Evolutionary conservation across 2,329 filamentous ascomycete species (phyloP).

Genomic region (Talaromyces marneffei): DNA sequence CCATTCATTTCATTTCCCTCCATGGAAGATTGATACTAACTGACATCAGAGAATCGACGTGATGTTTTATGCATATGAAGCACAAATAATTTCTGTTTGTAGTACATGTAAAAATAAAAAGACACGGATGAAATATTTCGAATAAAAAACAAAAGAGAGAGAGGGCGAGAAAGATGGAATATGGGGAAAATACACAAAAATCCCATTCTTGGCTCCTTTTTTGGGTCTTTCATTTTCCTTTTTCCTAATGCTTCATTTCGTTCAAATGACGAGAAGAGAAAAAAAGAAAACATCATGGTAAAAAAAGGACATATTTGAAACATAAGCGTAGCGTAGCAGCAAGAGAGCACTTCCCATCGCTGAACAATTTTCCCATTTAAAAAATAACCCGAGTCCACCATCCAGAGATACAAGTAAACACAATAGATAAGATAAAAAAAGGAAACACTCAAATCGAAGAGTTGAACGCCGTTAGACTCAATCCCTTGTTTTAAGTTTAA

Average conservation of each 20-base stretch:
- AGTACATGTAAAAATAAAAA: constrained; percentile 4
- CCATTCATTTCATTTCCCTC: not conserved
- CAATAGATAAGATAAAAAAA: constrained; percentile 13
- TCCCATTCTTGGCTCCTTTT: constrained; percentile 6
- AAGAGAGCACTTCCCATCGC: constrained; percentile 15
- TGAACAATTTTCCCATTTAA: constrained; percentile 14
- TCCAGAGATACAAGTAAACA: constrained; percentile 11
- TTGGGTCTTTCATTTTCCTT: not conserved
- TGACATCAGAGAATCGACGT: not conserved
- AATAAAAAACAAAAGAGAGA: not conserved
- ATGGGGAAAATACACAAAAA: constrained; percentile 6
- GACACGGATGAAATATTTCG: constrained; percentile 3
- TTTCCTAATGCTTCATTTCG: constrained; percentile 1
- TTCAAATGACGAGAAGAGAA: not conserved
- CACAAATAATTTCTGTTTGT: not conserved
- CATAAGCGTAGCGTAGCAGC: constrained; percentile 14
- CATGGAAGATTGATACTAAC: not conserved
- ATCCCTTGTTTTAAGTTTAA: constrained; percentile 11
- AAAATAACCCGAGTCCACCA: constrained; percentile 2
- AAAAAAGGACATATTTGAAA: constrained; percentile 7
- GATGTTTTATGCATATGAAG: not conserved
- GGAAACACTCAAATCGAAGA: constrained; percentile 14
- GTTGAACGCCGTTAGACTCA: constrained; percentile 20
- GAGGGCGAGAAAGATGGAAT: not conserved
- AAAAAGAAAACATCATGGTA: constrained; percentile 5